These are phyloP conservation scores for Murraya koenigii DNA, from an alignment of 345 rosid genomes.

Conservation along the genomic window DNA sequence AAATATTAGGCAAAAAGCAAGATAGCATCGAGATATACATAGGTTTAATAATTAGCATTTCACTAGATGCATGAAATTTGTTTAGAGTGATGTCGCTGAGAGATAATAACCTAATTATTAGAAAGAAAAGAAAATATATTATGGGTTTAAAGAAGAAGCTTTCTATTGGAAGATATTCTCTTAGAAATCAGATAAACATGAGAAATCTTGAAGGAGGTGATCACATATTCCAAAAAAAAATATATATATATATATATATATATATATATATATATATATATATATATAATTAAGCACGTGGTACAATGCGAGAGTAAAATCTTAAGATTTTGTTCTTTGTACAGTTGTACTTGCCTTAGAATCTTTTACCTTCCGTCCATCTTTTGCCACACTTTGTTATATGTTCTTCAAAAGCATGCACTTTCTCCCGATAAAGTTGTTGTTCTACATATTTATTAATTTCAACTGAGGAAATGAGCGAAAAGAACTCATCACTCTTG, in stretches of 20 bases:
- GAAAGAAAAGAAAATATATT: too few species aligned
- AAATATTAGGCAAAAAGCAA: too few species aligned
- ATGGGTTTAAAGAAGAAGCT: neutral
- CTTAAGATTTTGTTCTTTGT: neutral
- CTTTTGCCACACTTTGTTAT: neutral
- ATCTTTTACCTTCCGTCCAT: slow-evolving; percentile 13
- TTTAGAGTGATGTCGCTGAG: too few species aligned
- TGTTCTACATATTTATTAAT: neutral
- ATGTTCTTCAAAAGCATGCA: neutral
- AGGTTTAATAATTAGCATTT: too few species aligned
- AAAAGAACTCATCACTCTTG: neutral
- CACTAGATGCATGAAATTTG: too few species aligned
- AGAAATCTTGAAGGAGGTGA: neutral
- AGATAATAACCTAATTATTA: too few species aligned
- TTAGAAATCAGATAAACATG: neutral
- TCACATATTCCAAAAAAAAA: too few species aligned
- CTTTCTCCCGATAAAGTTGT: neutral
- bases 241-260: neutral
- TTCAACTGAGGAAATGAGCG: neutral
- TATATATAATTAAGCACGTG: neutral
- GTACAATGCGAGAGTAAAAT: neutral
- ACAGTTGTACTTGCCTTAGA: slow-evolving; percentile 11
- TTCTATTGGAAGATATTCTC: neutral
- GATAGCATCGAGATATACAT: too few species aligned
- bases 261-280: neutral